Percentiles rank a stretch among this genome's conserved stretches.
These are phyloP conservation scores for Kregervanrija pseudodelftensis DNA, from an alignment of 805 yeast genomes.

Conservation along the genomic window DNA sequence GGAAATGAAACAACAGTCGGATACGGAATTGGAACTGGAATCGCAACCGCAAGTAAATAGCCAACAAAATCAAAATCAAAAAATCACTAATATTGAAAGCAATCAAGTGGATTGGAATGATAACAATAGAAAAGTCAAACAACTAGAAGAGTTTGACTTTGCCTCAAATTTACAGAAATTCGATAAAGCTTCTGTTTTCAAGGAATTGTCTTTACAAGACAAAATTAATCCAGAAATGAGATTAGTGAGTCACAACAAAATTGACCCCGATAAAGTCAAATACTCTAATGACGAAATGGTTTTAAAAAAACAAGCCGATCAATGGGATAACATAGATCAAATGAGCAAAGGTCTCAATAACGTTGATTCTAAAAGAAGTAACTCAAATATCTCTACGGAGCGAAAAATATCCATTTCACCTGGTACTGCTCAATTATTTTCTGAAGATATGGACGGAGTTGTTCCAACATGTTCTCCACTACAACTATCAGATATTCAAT, in stretches of 20 bases:
- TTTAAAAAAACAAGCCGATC: constrained; percentile 35
- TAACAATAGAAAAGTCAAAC: constrained; percentile 40
- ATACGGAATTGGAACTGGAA: constrained; percentile 5
- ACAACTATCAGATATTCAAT: constrained; percentile 71
- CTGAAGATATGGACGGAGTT: constrained; percentile 17
- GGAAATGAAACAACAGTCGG: neutral
- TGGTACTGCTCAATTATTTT: constrained; percentile 11
- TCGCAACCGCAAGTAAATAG: constrained; percentile 9
- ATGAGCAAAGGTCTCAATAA: neutral
- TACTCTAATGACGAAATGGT: constrained; percentile 73
- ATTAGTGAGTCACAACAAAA: constrained; percentile 68
- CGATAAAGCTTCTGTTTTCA: constrained; percentile 73
- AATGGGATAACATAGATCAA: constrained; percentile 40
- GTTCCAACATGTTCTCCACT: constrained; percentile 68
- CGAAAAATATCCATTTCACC: constrained; percentile 5
- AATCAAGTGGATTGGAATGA: constrained; percentile 43
- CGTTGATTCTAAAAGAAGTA: constrained; percentile 1
- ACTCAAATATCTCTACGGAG: constrained; percentile 1
- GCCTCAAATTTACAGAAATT: constrained; percentile 74
- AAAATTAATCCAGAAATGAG: constrained; percentile 51
- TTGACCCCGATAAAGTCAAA: constrained; percentile 37
- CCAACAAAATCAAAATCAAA: constrained; percentile 11
- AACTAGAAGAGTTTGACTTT: constrained; percentile 72
- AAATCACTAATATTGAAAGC: constrained; percentile 10
- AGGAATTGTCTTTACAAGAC: constrained; percentile 64